Evolutionary conservation across 176 grass and related monocot genomes (phyloP), one percentile per base, ranked within the genome.

Genomic region (Rhynchospora tenuis): DNA sequence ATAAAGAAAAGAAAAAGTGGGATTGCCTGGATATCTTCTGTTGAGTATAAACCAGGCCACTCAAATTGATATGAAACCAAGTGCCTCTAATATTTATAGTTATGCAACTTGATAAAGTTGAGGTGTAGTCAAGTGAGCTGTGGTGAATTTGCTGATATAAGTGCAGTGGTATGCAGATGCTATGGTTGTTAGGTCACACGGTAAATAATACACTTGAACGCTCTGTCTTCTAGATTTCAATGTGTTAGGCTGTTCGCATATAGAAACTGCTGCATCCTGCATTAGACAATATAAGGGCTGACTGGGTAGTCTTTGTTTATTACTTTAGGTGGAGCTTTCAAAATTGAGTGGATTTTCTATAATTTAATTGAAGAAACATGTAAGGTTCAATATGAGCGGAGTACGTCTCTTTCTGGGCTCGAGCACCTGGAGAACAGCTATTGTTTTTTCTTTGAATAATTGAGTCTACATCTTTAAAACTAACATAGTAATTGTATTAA

Each of bases 321-420:
- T 33, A 1, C 24, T 73, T 73, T 50, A 51, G 44, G 19, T 73
- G 70, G 22, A 10, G 45, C 50, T 73, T 68, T 19, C 28, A 38
- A 68, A 38, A 33, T 73, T 50, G 20, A 73, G 19, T 27, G 45
- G 10, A 20, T 22, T 51, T 73, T 50, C n/a, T 73, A 73, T 51
- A 50, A 13, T 0, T 51, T 26, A 27, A 24, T 51, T 0, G 50
- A 73, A 73, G 10, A 50, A 73, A 47, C 45, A 12, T 51, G 70
- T 48, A 22, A 50, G 45, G 47, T 75, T 75, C 12, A 51, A 51
- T 16, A 64, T 83, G 69, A 63, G 51, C 57, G 28, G 44, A 73
- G 27, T 55, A 80, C 79, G 83, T 78, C 7, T 85, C 67, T 54
- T 87, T 9, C 54, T 86, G 45, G 54, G 28, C 59, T 50, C 27